These are phyloP conservation scores for Arthroderma sp. DNA, from an alignment of 2,329 filamentous ascomycete genomes.

Conservation along the genomic window DNA sequence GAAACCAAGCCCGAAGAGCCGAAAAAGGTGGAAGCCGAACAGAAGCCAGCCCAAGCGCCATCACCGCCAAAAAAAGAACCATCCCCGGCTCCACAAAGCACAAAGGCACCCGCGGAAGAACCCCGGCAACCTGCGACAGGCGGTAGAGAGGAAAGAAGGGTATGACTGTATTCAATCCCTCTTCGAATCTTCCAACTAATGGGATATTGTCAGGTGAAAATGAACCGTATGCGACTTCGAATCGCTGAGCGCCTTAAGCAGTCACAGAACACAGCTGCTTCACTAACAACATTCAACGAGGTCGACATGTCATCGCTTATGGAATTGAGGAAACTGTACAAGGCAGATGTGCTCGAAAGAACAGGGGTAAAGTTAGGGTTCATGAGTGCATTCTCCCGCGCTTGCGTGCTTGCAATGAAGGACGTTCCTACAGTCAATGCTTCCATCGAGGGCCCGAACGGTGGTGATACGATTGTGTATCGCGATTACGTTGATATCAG, in stretches of 20 bases:
- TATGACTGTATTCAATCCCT: slow-evolving; percentile 35
- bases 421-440: slow-evolving; percentile 92
- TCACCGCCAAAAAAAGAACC: slow-evolving; percentile 22
- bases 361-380: slow-evolving; percentile 97
- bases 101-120: slow-evolving; percentile 17
- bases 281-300: slow-evolving; percentile 96
- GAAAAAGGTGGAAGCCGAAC: slow-evolving; percentile 1
- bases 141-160: slow-evolving; percentile 73
- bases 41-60: slow-evolving; percentile 13
- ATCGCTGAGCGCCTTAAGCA: slow-evolving; percentile 98
- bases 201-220: slow-evolving; percentile 60
- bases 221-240: slow-evolving; percentile 98
- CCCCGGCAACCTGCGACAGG: slow-evolving; percentile 31
- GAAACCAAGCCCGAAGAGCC: neutral
- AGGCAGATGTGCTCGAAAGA: slow-evolving; percentile 91
- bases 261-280: slow-evolving; percentile 95
- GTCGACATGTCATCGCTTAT: slow-evolving; percentile 98
- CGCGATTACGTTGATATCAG: slow-evolving; percentile 96
- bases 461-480: slow-evolving; percentile 96
- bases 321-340: slow-evolving; percentile 95
- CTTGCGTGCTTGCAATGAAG: slow-evolving; percentile 80
- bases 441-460: slow-evolving; percentile 88
- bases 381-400: slow-evolving; percentile 94
- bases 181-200: neutral
- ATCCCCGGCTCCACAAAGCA: slow-evolving; percentile 9